Base-by-base conservation (phyloP, 2,329 filamentous ascomycete species). In the Ascochyta rabiei region DNA sequence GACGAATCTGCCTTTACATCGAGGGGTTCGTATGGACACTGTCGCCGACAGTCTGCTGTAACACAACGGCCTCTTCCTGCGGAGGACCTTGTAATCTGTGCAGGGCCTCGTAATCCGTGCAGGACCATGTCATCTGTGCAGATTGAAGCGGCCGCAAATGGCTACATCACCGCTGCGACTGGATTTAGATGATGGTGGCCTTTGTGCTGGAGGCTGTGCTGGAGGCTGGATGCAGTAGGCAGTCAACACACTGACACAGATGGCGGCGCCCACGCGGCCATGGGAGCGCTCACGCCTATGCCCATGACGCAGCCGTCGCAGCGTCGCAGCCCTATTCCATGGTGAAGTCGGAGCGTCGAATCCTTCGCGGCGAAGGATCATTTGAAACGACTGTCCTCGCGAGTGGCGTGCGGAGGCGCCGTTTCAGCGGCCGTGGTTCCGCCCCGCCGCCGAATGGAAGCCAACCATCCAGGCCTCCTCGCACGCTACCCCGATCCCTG, bases 371-470 rank as follows among this genome's bases (percentile, higher is more conserved):
- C 42, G 41, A 46, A 50, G 52, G 52, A 55, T 41, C 41, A 38
- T 50, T 50, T 67, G 64, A 67, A 67, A 67, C 64, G 54, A 40
- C 38, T n/a, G 39, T 50, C 56, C 42, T 54, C 53, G 57, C 44
- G 35, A 44, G 51, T 57, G 56, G 56, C 57, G 41, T 53, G 56
- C 60, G 60, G 63, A 50, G 47, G 52, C 46, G 42, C 52, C 61
- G 61, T 53, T 44, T 43, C 38, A 49, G 41, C 45, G 48, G 45
- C 48, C 48, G 48, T 43, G 46, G 63, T 64, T 62, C 56, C 39
- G 60, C 38, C 56, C 54, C 57, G 55, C 38, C 44, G 35, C 48
- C 47, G 42, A 52, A 57, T 39, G 47, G 42, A 48, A 45, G 59
- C 57, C 43, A 53, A 49, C 48, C 47, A 47, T 13, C 28, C 28